phyloP scores from a whole-genome alignment of 1,284 basidiomycete species.

The Cutaneotrichosporon dermatis region DNA sequence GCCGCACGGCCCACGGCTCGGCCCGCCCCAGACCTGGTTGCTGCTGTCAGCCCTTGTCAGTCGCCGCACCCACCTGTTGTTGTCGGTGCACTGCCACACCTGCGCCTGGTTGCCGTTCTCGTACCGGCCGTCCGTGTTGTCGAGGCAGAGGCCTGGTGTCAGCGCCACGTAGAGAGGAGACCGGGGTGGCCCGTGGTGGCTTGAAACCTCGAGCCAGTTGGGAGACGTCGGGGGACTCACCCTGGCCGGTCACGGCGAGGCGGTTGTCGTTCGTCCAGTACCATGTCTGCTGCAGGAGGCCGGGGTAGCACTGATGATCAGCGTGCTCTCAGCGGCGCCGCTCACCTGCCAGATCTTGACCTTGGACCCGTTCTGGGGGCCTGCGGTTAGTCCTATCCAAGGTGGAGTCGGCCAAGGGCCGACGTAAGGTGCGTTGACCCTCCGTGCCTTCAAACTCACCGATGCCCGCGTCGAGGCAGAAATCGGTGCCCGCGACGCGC shows the following conservation, averaged over 20 bases:
- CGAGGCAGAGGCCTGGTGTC: not conserved
- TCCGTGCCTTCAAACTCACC: conserved; percentile 3
- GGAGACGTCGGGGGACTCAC: not conserved
- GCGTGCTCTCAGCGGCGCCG: not conserved
- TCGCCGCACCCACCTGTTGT: conserved; percentile 20
- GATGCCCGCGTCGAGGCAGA: conserved; percentile 31
- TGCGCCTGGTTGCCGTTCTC: not conserved
- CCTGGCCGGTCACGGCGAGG: not conserved
- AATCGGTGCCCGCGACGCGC: conserved; percentile 29
- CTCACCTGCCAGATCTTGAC: conserved; percentile 12
- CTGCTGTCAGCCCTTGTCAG: conserved; percentile 11
- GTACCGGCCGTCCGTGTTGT: not conserved
- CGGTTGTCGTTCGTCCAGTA: conserved; percentile 13
- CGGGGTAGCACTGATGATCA: conserved; percentile 10
- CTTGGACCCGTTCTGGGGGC: conserved; percentile 6
- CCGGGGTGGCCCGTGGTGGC: too few species aligned
- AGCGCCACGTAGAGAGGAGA: not conserved
- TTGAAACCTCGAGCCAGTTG: too few species aligned
- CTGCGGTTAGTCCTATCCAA: too few species aligned
- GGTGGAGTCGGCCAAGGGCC: too few species aligned
- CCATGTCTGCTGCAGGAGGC: conserved; percentile 15
- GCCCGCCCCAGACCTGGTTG: conserved; percentile 14
- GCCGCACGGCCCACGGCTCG: not conserved
- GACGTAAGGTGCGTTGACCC: too few species aligned
- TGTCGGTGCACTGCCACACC: conserved; percentile 17